Conservation (phyloP, 352 stramenopile species). For the Phytophthora tentaculata region DNA sequence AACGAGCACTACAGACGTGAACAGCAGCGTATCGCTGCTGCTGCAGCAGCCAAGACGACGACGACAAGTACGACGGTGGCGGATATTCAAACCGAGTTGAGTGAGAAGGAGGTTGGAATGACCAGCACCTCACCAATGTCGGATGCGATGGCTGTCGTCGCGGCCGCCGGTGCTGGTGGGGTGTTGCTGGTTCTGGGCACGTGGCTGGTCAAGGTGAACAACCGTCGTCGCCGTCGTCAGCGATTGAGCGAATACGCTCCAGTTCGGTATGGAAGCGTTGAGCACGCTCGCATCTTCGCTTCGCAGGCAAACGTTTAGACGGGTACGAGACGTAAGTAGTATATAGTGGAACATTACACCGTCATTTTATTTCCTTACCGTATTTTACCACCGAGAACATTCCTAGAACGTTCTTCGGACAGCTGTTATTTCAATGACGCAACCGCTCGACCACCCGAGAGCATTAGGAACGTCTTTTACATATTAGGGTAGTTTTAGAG, state of each 20-base stretch:
- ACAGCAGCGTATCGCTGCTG: slow-evolving; percentile 24
- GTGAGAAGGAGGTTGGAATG: slow-evolving; percentile 5
- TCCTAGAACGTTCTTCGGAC: too few relatives aligned
- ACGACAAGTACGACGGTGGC: slow-evolving; percentile 11
- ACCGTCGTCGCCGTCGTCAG: slow-evolving; percentile 33
- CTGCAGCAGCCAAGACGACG: slow-evolving; percentile 11
- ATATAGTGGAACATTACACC: too few relatives aligned
- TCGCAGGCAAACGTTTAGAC: slow-evolving; percentile 21
- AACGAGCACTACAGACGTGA: slow-evolving; percentile 40
- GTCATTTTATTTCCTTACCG: too few relatives aligned
- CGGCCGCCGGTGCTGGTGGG: slow-evolving; percentile 13
- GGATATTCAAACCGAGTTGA: slow-evolving; percentile 12
- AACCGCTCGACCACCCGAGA: too few relatives aligned
- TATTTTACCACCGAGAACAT: too few relatives aligned
- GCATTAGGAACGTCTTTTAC: too few relatives aligned
- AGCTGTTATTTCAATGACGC: too few relatives aligned
- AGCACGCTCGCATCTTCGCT: slow-evolving; percentile 39
- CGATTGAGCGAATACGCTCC: slow-evolving; percentile 41
- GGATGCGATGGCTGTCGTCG: slow-evolving; percentile 16
- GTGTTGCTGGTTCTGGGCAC: slow-evolving; percentile 33
- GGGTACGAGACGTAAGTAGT: too few relatives aligned
- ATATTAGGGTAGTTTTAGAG: too few relatives aligned
- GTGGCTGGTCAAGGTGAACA: slow-evolving; percentile 41
- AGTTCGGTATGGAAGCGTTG: slow-evolving; percentile 56
- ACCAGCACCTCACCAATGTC: slow-evolving; percentile 16